Percentiles rank a stretch among this genome's conserved stretches.
phyloP scores from a whole-genome alignment of 305 asterid species.

The Salvia sclarea region DNA sequence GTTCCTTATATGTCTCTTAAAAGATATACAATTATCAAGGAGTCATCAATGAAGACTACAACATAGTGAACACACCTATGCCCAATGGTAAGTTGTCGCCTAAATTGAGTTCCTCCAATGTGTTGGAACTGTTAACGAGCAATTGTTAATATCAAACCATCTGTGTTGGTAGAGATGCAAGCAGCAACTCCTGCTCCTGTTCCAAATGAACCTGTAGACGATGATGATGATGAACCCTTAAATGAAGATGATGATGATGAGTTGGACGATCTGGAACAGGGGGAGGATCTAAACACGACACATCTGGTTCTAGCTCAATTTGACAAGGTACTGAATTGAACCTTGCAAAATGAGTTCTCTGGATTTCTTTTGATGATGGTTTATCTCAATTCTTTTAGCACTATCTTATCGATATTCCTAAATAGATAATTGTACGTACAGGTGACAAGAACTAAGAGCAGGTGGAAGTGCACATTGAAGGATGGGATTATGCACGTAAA shows the following conservation, averaged over 20 bases:
- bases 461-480: slow-evolving; percentile 97
- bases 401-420: background rate
- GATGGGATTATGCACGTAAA: slow-evolving; percentile 98
- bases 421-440: slow-evolving; percentile 26
- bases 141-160: slow-evolving; percentile 14
- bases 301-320: slow-evolving; percentile 96
- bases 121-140: slow-evolving; percentile 7
- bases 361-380: background rate
- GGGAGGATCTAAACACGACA: slow-evolving; percentile 76
- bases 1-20: slow-evolving; percentile 32
- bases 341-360: background rate
- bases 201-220: slow-evolving; percentile 65
- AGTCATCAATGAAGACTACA: slow-evolving; percentile 83
- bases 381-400: background rate
- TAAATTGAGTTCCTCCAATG: slow-evolving; percentile 1
- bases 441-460: slow-evolving; percentile 98
- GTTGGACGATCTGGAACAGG: slow-evolving; percentile 77
- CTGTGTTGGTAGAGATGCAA: slow-evolving; percentile 59
- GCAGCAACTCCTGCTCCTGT: slow-evolving; percentile 87
- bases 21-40: slow-evolving; percentile 92
- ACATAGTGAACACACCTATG: slow-evolving; percentile 80
- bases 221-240: slow-evolving; percentile 87
- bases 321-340: slow-evolving; percentile 59
- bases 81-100: slow-evolving; percentile 55
- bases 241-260: slow-evolving; percentile 94